These are phyloP conservation scores for Kodamaea jinghongensis DNA, from an alignment of 805 yeast genomes.

Conservation along the genomic window DNA sequence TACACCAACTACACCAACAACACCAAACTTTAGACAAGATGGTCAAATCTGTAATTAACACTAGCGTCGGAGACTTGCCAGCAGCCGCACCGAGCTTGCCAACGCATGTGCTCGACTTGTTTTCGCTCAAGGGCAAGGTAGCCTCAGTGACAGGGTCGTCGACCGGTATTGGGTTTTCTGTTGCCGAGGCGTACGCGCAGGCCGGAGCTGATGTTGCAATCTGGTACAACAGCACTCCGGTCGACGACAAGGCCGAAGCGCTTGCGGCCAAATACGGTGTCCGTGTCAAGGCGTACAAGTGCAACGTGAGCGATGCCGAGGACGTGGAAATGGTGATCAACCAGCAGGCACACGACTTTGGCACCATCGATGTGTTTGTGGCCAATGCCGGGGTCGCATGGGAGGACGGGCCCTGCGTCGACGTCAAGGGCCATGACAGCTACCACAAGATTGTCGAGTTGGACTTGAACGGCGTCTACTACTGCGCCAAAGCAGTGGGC, in stretches of 20 bases:
- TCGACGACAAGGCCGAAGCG: conserved; percentile 55
- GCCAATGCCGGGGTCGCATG: conserved; percentile 78
- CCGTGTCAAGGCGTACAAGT: conserved; percentile 61
- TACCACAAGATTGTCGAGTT: conserved; percentile 39
- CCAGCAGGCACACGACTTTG: conserved; percentile 64
- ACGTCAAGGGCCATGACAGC: conserved; percentile 32
- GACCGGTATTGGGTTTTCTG: conserved; percentile 77
- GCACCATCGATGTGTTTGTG: conserved; percentile 76
- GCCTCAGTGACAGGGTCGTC: conserved; percentile 87
- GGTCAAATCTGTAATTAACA: conserved; percentile 6
- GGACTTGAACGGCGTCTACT: conserved; percentile 42
- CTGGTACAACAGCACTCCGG: conserved; percentile 58
- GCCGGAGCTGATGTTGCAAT: conserved; percentile 84
- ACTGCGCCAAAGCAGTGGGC: conserved; percentile 44
- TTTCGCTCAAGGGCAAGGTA: conserved; percentile 76
- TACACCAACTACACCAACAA: not conserved
- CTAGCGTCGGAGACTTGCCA: conserved; percentile 30
- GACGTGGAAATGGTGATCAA: conserved; percentile 49
- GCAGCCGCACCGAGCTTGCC: conserved; percentile 51
- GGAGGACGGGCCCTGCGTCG: conserved; percentile 44
- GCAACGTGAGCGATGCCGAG: conserved; percentile 49
- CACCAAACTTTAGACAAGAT: not conserved
- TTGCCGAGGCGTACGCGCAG: conserved; percentile 80
- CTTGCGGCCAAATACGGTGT: conserved; percentile 59
- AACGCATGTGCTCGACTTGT: conserved; percentile 58